Percentiles rank a stretch among this genome's conserved stretches.
These are phyloP conservation scores for Penicillium turbatum DNA, from an alignment of 495 filamentous ascomycete genomes.

Conservation along the genomic window DNA sequence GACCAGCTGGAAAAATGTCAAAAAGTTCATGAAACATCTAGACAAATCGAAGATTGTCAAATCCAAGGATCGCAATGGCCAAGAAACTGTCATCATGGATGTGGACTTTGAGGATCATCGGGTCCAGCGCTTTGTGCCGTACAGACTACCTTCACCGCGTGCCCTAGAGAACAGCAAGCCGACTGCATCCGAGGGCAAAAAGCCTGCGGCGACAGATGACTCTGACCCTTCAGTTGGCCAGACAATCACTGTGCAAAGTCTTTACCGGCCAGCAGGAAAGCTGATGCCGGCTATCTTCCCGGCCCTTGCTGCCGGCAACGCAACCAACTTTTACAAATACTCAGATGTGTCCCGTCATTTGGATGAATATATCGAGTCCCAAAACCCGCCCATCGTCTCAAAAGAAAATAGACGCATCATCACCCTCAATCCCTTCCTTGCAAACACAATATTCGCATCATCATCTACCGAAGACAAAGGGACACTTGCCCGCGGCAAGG, in stretches of 20 bases:
- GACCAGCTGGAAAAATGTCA: conserved; percentile 69
- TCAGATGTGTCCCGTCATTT: conserved; percentile 39
- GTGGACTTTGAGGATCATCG: conserved; percentile 59
- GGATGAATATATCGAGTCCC: conserved; percentile 45
- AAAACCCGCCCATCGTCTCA: conserved; percentile 53
- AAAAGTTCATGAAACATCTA: conserved; percentile 68
- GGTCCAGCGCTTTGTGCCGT: conserved; percentile 56
- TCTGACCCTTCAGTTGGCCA: conserved; percentile 54
- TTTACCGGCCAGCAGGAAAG: conserved; percentile 55
- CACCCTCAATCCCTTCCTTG: conserved; percentile 58
- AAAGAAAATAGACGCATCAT: conserved; percentile 60
- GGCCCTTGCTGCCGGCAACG: conserved; percentile 35
- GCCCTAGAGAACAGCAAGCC: conserved; percentile 34
- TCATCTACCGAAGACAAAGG: conserved; percentile 52
- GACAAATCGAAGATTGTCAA: conserved; percentile 62
- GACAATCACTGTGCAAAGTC: conserved; percentile 48
- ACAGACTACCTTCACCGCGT: conserved; percentile 51
- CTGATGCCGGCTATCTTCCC: conserved; percentile 54
- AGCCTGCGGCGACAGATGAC: conserved; percentile 32
- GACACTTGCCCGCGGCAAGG: conserved; percentile 52
- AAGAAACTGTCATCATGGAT: conserved; percentile 62
- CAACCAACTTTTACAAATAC: conserved; percentile 52
- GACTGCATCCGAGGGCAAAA: conserved; percentile 36
- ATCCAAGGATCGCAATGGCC: conserved; percentile 61
- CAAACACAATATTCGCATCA: conserved; percentile 55